Evolutionary conservation across 371 early-diverging fungal genomes (phyloP).

Genomic region (Mortierella sp.): DNA sequence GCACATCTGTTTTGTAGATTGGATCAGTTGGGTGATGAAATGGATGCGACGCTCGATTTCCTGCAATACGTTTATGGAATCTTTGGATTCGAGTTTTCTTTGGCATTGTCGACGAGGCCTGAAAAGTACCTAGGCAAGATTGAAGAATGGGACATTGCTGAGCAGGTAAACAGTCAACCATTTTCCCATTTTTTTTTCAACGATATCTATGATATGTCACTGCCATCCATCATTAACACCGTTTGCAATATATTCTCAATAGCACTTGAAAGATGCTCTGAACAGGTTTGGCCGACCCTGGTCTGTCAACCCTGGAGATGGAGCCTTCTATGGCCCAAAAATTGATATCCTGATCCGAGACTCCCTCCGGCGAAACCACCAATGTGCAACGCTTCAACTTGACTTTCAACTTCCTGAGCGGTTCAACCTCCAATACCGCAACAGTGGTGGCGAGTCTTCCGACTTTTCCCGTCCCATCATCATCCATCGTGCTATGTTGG

Average conservation of each 20-base stretch:
- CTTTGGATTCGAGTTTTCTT: conserved; percentile 88
- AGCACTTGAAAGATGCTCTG: conserved; percentile 84
- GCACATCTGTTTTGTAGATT: conserved; percentile 98
- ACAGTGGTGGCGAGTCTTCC: conserved; percentile 58
- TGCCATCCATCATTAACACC: background rate
- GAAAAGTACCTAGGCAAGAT: conserved; percentile 92
- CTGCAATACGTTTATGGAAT: conserved; percentile 88
- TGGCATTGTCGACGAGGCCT: conserved; percentile 97
- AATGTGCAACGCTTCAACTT: conserved; percentile 99
- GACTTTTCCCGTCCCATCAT: conserved; percentile 94
- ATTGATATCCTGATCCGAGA: conserved; percentile 99
- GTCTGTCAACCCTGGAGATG: conserved; percentile 98
- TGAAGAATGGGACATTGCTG: conserved; percentile 96
- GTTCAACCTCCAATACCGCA: conserved; percentile 92
- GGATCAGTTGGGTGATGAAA: conserved; percentile 88
- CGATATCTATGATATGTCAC: too few relatives aligned
- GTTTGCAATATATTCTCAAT: background rate
- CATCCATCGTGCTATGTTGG: conserved; percentile 99
- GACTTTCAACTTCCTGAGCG: conserved; percentile 96
- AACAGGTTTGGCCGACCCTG: conserved; percentile 84
- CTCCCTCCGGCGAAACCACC: conserved; percentile 92
- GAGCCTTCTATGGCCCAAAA: conserved; percentile 99
- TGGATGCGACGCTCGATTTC: conserved; percentile 86
- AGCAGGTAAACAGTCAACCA: conserved; percentile 60
- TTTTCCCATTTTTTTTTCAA: background rate